Base-by-base conservation (phyloP, 148 eudicot species). In the Euryodendron excelsum region DNA sequence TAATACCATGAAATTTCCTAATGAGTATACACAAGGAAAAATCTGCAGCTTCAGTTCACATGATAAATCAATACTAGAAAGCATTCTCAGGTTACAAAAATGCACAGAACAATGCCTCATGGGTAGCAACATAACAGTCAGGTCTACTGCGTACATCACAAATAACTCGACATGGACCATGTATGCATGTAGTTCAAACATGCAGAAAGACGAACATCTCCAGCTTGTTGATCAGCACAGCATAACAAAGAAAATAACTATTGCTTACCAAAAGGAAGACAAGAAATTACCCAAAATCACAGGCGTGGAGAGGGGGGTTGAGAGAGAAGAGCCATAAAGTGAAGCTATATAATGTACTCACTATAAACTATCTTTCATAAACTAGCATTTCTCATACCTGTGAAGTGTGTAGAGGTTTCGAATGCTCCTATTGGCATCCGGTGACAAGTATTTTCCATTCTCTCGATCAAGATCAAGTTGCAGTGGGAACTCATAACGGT, bases 401-500 rank as follows among this genome's bases (percentile, higher is more conserved):
- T 94, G 98, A 62, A 94, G 97, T 10, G 94, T 91, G 77, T 94
- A 94, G 59, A 91, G 88, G 78, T 94, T 94, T 36, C 97, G 90
- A 41, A 94, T 89, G 75, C 90, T 90, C 86, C 85, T 86, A 84
- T 94, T 91, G 13, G 98, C 97, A 11, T 94, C 97, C 13, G 98
- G 98, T 76, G 98, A 92, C 71, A 94, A 80, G 80, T 94, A 94
- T 78, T 91, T 94, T 61, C 98, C 92, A 78, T 94, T 72, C 70
- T 94, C 98, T 78, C 89, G 90, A 74, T 94, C 98, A 63, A 94
- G 98, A 86, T 94, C 98, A 78, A 94, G 97, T 86, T 92, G 84
- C 76, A 92, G 84, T 77, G 98, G 98, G 72, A 94, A 94, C 86
- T 94, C 98, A 83, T 94, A 94, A 11, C 98, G 95, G 73, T 94